Base-by-base conservation (phyloP, 2,329 filamentous ascomycete species). In the Diaporthe helianthi region DNA sequence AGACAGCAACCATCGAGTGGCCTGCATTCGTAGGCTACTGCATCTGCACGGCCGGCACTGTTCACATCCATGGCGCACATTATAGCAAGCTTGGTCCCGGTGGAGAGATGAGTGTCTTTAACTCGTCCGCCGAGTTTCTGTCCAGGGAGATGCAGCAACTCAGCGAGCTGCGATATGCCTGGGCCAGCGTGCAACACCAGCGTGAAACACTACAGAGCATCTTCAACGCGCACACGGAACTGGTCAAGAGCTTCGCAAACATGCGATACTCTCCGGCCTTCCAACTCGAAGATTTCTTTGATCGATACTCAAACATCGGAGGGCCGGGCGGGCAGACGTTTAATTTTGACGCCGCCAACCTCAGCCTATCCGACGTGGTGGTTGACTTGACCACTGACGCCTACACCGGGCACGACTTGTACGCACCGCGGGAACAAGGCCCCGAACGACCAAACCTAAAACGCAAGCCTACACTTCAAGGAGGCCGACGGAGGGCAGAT, bases 1-100 rank as follows among this genome's bases (percentile, higher is more conserved):
- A 91, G 73, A 89, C 90, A 1, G 87, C 88, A 1, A 87, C 91
- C 2, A 89, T 94, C 26, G 93, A 96, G 78, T 97, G 93, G 93
- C 92, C 93, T 0, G 90, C 91, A 0, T 94, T 97, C 76, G 91
- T 96, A 2, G 92, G 93, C 8, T 97, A 95, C 78, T 96, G 93
- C 76, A 89, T 97, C 58, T 93, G 90, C 78, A 95, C 93, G 2
- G 93, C 93, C 2, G 93, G 92, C 5, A 97, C 93, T 0, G 93
- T 97, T 1, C 93, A 97, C 76, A 90, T 97, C 12, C 93, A 97
- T 76, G 93, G 93, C 15, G 89, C 92, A 8, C 90, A 96, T 75
- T 97, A 97, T 78, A 88, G 87, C 72, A 86, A 85, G 73, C 80
- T 80, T 46, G 80, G 80, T 13, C 78, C 74, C 54, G 79, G 77